These are phyloP conservation scores for Ceratobasidium theobromae DNA, from an alignment of 1,284 basidiomycete species.

Conservation along the genomic window DNA sequence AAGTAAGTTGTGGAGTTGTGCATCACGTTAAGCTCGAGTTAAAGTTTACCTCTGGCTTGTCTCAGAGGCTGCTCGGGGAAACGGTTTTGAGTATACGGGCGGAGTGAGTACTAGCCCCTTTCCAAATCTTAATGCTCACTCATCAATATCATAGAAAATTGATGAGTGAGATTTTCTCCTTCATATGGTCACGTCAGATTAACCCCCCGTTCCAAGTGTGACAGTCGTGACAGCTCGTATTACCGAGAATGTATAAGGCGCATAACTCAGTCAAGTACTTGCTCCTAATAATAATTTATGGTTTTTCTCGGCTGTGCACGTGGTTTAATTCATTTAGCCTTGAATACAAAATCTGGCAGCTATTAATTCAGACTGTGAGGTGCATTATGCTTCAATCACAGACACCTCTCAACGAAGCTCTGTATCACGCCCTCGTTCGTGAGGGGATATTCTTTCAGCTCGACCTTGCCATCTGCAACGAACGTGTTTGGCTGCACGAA, in stretches of 20 bases:
- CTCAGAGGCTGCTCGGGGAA: slow-evolving; percentile 54
- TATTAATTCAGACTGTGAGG: neutral
- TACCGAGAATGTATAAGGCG: slow-evolving; percentile 44
- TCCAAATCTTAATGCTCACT: slow-evolving; percentile 19
- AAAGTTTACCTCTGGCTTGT: neutral
- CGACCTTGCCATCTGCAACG: slow-evolving; percentile 62
- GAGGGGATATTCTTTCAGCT: slow-evolving; percentile 74
- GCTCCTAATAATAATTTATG: no score
- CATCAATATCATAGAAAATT: slow-evolving; percentile 51
- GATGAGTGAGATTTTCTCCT: slow-evolving; percentile 57
- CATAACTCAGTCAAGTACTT: no score
- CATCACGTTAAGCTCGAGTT: neutral
- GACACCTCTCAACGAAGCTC: slow-evolving; percentile 71
- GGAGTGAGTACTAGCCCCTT: slow-evolving; percentile 55
- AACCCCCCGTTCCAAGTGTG: slow-evolving; percentile 45
- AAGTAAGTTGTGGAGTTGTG: slow-evolving; percentile 47
- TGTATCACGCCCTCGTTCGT: slow-evolving; percentile 71
- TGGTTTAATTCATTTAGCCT: no score
- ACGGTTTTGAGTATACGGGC: slow-evolving; percentile 64
- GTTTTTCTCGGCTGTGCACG: no score
- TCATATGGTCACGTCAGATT: slow-evolving; percentile 40
- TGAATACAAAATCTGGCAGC: neutral
- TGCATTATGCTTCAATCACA: slow-evolving; percentile 41
- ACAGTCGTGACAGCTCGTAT: slow-evolving; percentile 52
- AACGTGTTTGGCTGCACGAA: slow-evolving; percentile 80